Evolutionary conservation across 2,329 filamentous ascomycete species (phyloP).

Genomic region (Aspergillus sp.): DNA sequence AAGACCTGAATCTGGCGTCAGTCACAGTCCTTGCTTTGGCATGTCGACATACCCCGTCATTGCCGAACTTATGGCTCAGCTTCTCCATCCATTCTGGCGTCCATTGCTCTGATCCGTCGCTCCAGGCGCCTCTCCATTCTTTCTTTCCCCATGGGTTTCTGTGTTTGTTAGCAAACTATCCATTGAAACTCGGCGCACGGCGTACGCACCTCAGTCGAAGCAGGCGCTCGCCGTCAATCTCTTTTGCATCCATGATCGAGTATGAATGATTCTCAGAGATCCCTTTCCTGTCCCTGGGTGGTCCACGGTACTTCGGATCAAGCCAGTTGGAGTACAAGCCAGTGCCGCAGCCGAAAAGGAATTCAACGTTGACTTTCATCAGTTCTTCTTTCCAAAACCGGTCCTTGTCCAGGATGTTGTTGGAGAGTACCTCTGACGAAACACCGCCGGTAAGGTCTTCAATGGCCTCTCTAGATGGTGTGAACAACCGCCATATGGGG

Average conservation of each 20-base stretch:
- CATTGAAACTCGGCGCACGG: no score
- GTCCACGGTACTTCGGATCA: slow-evolving; percentile 24
- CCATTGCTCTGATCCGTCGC: slow-evolving; percentile 77
- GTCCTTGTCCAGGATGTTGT: slow-evolving; percentile 54
- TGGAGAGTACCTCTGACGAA: slow-evolving; percentile 37
- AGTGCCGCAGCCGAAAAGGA: slow-evolving; percentile 44
- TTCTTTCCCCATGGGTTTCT: slow-evolving; percentile 74
- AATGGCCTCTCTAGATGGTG: slow-evolving; percentile 40
- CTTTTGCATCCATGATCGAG: slow-evolving; percentile 50
- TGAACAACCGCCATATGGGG: slow-evolving; percentile 1
- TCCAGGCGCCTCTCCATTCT: slow-evolving; percentile 76
- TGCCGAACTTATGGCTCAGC: slow-evolving; percentile 64
- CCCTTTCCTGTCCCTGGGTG: slow-evolving; percentile 33
- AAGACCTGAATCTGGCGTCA: slow-evolving; percentile 33
- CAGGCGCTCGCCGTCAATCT: slow-evolving; percentile 53
- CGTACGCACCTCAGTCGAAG: slow-evolving; percentile 48
- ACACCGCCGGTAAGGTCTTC: slow-evolving; percentile 50
- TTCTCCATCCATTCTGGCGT: slow-evolving; percentile 67
- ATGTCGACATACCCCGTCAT: slow-evolving; percentile 51
- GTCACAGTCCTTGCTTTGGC: neutral
- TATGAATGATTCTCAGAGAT: slow-evolving; percentile 46
- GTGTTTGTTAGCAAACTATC: slow-evolving; percentile 9
- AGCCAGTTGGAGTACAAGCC: slow-evolving; percentile 39
- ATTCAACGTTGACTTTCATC: slow-evolving; percentile 69
- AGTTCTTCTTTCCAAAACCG: slow-evolving; percentile 77